Percentiles rank a stretch among this genome's conserved stretches.
phyloP scores from a whole-genome alignment of 495 filamentous ascomycete genomes.

The Aspergillus haitiensis region DNA sequence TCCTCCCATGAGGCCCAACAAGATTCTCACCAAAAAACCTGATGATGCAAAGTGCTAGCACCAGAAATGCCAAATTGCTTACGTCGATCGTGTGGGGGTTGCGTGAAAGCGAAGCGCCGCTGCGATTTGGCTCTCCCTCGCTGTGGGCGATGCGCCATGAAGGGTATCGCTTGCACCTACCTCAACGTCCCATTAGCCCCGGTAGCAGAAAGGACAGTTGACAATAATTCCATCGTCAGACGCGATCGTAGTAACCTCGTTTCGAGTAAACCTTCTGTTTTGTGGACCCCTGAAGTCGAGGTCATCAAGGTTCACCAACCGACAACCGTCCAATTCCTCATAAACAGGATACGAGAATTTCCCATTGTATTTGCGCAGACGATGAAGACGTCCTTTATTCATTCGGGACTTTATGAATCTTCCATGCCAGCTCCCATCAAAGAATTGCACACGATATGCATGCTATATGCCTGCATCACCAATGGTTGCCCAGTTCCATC shows the following conservation, averaged over 20 bases:
- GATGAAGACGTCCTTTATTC: conserved; percentile 37
- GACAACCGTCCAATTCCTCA: conserved; percentile 26
- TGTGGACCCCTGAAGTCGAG: conserved; percentile 23
- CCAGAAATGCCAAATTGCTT: conserved; percentile 10
- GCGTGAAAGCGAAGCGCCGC: conserved; percentile 44
- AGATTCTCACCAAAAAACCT: not conserved
- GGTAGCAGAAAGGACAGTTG: conserved; percentile 1
- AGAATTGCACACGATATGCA: conserved; percentile 29
- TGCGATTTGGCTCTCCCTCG: conserved; percentile 44
- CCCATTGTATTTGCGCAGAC: conserved; percentile 24
- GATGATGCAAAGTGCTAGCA: not conserved
- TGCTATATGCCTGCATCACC: conserved; percentile 20
- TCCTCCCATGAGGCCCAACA: not conserved
- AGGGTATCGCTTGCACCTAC: conserved; percentile 40
- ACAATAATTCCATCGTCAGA: not conserved
- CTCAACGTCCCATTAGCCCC: conserved; percentile 29
- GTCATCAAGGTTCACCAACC: conserved; percentile 32
- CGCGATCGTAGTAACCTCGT: not conserved
- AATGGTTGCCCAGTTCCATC: conserved; percentile 4
- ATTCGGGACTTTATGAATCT: conserved; percentile 33
- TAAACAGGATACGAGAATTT: conserved; percentile 23
- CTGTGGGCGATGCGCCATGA: conserved; percentile 40
- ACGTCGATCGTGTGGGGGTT: conserved; percentile 44
- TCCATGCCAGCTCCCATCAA: conserved; percentile 32
- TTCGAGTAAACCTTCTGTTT: conserved; percentile 3